Base-by-base conservation (phyloP, 345 rosid species). In the Eucalyptus erythrocorys region DNA sequence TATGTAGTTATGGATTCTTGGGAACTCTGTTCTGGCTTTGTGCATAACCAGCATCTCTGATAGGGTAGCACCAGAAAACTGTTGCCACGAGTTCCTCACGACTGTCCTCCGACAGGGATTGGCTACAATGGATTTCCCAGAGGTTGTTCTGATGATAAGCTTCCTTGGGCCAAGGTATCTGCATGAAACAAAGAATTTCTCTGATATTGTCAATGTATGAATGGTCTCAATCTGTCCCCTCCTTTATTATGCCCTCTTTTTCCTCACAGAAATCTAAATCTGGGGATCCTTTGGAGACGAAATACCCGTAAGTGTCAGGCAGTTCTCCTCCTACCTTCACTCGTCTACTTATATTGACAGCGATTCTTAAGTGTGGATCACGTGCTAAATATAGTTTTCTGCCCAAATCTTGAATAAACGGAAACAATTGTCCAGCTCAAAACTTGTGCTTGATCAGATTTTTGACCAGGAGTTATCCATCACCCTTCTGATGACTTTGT, bases 81-180 rank as follows among this genome's bases (percentile, higher is more conserved):
- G 32, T 66, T 81, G 71, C 82, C 47, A 76, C 1, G 5, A 21
- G 82, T 21, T 76, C 84, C 47, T 76, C 84, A 76, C 47, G 5
- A 40, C 40, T 89, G 53, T 47, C 79, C 86, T 89, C 87, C 32
- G 2, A 88, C 89, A 96, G 99, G 99, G 88, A 97, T 97, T 88
- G 99, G 99, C 90, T 97, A 97, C 90, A 97, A 96, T 93, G 99
- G 99, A 81, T 96, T 97, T 95, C 99, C 99, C 49, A 94, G 99
- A 93, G 99, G 99, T 87, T 97, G 99, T 90, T 96, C 99, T 5
- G 99, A 97, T 93, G 99, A 96, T 90, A 93, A 89, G 90, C 99
- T 97, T 93, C 98, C 99, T 30, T 97, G 99, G 99, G 98, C 99
- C 88, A 97, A 96, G 98, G 99, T 96, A 49, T 51, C n/a, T 51